Evolutionary conservation across 2,329 filamentous ascomycete species (phyloP).

Genomic region (Calonectria leucothoes): DNA sequence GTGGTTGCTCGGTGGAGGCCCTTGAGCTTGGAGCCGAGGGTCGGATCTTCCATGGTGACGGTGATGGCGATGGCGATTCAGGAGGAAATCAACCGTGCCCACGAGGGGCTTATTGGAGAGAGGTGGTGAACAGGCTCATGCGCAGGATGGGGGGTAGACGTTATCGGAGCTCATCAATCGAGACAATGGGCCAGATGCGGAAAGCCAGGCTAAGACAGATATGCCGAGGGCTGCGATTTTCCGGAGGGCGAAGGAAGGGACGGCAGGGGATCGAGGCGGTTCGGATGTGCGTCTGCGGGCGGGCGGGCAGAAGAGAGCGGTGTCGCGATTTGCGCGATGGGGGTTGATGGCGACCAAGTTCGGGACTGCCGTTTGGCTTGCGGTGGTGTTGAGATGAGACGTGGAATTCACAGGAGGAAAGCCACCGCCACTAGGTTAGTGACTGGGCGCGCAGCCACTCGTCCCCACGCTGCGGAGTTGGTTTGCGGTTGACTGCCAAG

Average conservation of each 20-base stretch:
- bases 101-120: slow-evolving; percentile 42
- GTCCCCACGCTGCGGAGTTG: slow-evolving; percentile 7
- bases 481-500: slow-evolving; percentile 13
- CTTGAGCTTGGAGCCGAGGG: slow-evolving; percentile 35
- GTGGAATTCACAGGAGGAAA: slow-evolving; percentile 34
- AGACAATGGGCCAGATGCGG: slow-evolving; percentile 10
- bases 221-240: slow-evolving; percentile 9
- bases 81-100: slow-evolving; percentile 39
- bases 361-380: not conserved
- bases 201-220: slow-evolving; percentile 13
- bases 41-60: slow-evolving; percentile 41
- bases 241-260: not conserved
- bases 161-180: slow-evolving; percentile 21
- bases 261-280: not conserved
- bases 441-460: not conserved
- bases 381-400: slow-evolving; percentile 40
- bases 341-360: not conserved
- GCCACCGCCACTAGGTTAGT: slow-evolving; percentile 29
- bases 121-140: slow-evolving; percentile 33
- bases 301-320: not conserved
- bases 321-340: not conserved
- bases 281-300: not conserved
- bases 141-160: slow-evolving; percentile 24
- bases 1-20: slow-evolving; percentile 39
- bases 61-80: slow-evolving; percentile 30